These are phyloP conservation scores for Beauveria sp. DNA, from an alignment of 2,329 filamentous ascomycete genomes.

Conservation along the genomic window DNA sequence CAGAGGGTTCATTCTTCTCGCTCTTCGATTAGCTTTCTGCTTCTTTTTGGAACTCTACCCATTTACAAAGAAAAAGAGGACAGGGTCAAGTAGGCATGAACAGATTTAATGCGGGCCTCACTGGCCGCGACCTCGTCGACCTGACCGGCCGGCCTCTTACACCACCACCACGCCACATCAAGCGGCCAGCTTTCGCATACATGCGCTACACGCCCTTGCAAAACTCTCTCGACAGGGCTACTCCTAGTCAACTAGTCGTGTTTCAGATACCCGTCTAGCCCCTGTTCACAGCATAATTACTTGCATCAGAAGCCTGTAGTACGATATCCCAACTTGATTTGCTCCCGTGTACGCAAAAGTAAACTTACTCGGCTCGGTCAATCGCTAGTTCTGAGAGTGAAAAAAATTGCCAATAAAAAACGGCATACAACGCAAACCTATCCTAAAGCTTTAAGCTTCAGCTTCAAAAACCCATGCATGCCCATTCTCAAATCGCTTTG, in stretches of 20 bases:
- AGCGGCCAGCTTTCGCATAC: not conserved
- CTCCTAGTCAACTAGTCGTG: not conserved
- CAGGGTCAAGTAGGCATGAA: too few relatives aligned
- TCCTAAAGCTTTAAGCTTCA: not conserved
- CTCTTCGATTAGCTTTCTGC: too few relatives aligned
- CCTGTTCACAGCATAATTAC: not conserved
- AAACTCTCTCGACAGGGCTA: not conserved
- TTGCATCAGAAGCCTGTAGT: not conserved
- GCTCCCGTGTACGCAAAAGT: not conserved
- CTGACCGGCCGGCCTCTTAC: not conserved
- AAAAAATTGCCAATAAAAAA: not conserved
- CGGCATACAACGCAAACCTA: not conserved
- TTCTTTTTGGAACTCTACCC: not conserved
- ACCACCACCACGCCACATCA: not conserved
- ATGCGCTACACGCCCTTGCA: not conserved
- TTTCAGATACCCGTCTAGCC: not conserved
- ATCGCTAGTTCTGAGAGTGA: not conserved
- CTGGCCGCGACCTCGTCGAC: not conserved
- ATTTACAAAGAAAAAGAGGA: too few relatives aligned
- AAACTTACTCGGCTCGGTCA: too few relatives aligned
- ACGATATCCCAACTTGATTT: not conserved
- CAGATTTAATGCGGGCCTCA: not conserved
- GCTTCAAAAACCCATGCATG: not conserved
- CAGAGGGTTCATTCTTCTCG: not conserved
- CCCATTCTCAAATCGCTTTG: not conserved